Evolutionary conservation across 331 rosid genomes (phyloP), one percentile per base, ranked within the genome.

Genomic region (Quercus lobata): DNA sequence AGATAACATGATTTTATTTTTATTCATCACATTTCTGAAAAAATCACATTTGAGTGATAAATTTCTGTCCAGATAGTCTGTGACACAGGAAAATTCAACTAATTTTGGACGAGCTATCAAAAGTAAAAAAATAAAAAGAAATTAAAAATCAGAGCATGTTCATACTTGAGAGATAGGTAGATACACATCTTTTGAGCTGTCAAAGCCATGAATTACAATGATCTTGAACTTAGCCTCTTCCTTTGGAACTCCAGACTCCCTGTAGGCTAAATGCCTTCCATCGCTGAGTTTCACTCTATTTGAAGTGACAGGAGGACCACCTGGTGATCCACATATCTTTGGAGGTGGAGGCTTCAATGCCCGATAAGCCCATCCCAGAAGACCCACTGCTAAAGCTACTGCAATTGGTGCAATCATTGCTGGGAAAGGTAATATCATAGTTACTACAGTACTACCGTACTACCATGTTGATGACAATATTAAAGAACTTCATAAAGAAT

Each of bases 241-340:
- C 78, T 87, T 94, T 1, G 89, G 83, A 83, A 89, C 89, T 69
- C 98, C 98, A 4, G 52, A 72, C 77, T 91, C 95, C 27, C 87
- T 25, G 84, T 92, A 91, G 63, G 98, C 95, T 88, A 94, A 89
- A 83, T 89, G 85, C 71, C 97, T 88, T 1, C 97, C 97, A 80
- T 89, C 93, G 32, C 81, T 72, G 82, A 92, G 97, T 61, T 81
- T 91, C 57, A 91, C 89, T 77, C 93, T 87, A 5, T 92, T 84
- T 22, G 97, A 90, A 77, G 92, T 83, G 18, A 91, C 69, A 27
- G 76, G 80, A 79, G 98, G 97, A 53, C 96, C 96, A 30, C 69
- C 81, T 0, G 79, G 75, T 17, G 96, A 86, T 52, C 97, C 97
- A 29, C 97, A 89, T 70, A 76, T 71, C 85, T 81, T 89, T 1